Percentiles rank a stretch among this genome's conserved stretches.
phyloP scores from a whole-genome alignment of 1,139 yeast genomes.

The Hansenula anomala region DNA sequence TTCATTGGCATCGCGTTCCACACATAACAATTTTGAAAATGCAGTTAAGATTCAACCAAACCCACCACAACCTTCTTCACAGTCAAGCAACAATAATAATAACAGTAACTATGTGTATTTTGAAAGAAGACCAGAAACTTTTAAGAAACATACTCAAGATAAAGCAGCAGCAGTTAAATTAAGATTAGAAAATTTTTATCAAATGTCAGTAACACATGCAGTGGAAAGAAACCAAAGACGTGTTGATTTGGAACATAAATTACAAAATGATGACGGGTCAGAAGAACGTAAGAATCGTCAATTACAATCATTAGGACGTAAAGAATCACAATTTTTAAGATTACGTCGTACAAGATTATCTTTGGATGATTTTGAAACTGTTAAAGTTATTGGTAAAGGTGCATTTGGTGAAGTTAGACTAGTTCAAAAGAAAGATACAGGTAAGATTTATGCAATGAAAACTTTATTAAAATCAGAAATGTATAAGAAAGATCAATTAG shows the following conservation, averaged over 20 bases:
- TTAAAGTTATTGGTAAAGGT: constrained; percentile 82
- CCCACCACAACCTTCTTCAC: constrained; percentile 2
- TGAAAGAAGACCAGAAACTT: constrained; percentile 80
- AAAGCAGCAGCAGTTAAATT: constrained; percentile 70
- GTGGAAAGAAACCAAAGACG: constrained; percentile 79
- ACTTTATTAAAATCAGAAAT: constrained; percentile 73
- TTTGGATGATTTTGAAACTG: constrained; percentile 71
- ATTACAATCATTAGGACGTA: constrained; percentile 63
- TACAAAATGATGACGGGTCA: constrained; percentile 61
- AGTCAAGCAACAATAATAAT: constrained; percentile 2
- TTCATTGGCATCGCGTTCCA: constrained; percentile 17
- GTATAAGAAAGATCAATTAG: constrained; percentile 80
- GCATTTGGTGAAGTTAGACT: constrained; percentile 83
- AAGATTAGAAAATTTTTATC: constrained; percentile 68
- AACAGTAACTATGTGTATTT: constrained; percentile 56
- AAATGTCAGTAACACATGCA: constrained; percentile 74
- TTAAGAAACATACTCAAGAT: constrained; percentile 64
- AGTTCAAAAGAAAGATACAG: constrained; percentile 79
- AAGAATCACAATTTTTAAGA: constrained; percentile 73
- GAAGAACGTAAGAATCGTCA: constrained; percentile 76
- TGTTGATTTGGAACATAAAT: constrained; percentile 63
- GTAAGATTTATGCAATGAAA: constrained; percentile 83
- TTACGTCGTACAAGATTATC: constrained; percentile 71
- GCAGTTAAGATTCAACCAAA: constrained; percentile 9
- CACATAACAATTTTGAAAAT: constrained; percentile 6